Conservation (phyloP, 2,329 filamentous ascomycete genomes). For the Hirsutella rhossiliensis region DNA sequence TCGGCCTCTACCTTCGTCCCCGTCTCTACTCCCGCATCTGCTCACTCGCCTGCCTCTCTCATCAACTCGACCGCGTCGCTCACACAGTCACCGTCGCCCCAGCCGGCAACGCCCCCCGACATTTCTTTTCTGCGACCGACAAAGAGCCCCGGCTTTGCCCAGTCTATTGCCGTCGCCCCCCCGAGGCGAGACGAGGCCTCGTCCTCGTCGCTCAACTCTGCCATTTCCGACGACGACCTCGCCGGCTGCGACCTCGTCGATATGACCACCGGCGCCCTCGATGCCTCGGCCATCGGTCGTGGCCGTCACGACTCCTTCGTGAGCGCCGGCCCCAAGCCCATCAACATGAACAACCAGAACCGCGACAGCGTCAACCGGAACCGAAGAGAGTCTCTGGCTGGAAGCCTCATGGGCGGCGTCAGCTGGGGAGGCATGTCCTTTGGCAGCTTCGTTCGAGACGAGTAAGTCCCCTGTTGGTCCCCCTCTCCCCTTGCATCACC, state of each 20-base stretch:
- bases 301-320: constrained; percentile 54
- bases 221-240: constrained; percentile 13
- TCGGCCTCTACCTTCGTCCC: neutral
- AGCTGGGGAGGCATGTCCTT: constrained; percentile 96
- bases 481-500: constrained; percentile 46
- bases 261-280: constrained; percentile 49
- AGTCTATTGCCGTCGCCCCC: neutral
- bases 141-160: constrained; percentile 3
- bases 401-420: constrained; percentile 67
- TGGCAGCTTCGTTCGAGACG: constrained; percentile 92
- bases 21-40: constrained; percentile 10
- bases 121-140: constrained; percentile 9
- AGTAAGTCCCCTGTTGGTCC: constrained; percentile 52
- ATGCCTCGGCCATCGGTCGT: constrained; percentile 43
- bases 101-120: constrained; percentile 19
- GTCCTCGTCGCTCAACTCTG: constrained; percentile 12
- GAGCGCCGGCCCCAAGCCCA: constrained; percentile 53
- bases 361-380: constrained; percentile 44
- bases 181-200: constrained; percentile 8
- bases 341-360: constrained; percentile 53
- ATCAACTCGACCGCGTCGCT: constrained; percentile 19
- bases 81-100: constrained; percentile 24
- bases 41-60: constrained; percentile 18
- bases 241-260: constrained; percentile 23
- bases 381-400: constrained; percentile 50